phyloP scores from a whole-genome alignment of 108 stramenopile genomes.

The Asterionellopsis glacialis region DNA sequence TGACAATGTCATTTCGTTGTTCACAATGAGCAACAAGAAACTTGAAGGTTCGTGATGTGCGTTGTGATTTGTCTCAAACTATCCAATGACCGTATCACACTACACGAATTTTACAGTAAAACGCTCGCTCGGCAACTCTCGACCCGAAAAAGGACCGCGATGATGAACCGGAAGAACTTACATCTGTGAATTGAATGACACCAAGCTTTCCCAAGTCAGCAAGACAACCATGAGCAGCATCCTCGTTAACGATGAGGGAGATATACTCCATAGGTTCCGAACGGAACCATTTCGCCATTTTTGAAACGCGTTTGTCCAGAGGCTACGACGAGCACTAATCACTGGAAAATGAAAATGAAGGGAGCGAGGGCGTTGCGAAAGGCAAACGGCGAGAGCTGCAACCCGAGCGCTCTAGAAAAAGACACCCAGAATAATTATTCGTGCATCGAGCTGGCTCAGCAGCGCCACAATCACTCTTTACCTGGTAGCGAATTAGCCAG shows the following conservation, averaged over 20 bases:
- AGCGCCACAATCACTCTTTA: no score
- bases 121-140: no score
- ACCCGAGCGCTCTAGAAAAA: no score
- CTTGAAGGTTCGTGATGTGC: no score
- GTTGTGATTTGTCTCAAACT: constrained; percentile 3
- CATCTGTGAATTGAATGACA: constrained; percentile 95
- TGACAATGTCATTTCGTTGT: no score
- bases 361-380: no score
- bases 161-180: constrained; percentile 29
- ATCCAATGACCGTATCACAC: neutral
- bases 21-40: constrained; percentile 3
- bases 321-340: neutral
- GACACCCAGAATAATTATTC: no score
- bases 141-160: constrained; percentile 3
- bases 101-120: no score
- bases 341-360: no score
- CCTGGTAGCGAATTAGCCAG: no score
- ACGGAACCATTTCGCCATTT: constrained; percentile 96
- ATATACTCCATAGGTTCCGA: constrained; percentile 98
- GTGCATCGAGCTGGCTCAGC: no score
- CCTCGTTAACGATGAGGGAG: constrained; percentile 95
- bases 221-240: constrained; percentile 93
- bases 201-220: constrained; percentile 89
- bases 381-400: no score
- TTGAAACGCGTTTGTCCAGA: constrained; percentile 12